Conservation (phyloP, 768 basidiomycete species). For the Collybiopsis luxurians region DNA sequence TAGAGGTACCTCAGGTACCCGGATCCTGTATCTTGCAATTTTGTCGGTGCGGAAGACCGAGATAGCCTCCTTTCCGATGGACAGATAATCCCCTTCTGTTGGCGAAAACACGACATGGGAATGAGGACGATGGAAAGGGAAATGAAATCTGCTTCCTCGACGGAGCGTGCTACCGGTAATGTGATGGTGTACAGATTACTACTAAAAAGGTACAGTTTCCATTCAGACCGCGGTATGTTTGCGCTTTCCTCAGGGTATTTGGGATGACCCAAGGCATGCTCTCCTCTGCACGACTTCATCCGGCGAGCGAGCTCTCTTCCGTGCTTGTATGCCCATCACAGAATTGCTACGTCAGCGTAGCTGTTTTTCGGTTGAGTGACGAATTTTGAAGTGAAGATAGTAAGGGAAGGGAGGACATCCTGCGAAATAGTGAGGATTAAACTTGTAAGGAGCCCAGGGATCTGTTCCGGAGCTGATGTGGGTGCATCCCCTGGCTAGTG, state of each 20-base stretch:
- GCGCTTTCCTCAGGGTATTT: slow-evolving; percentile 11
- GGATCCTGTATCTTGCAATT: too few species aligned
- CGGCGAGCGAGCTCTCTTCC: slow-evolving; percentile 31
- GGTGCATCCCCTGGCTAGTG: background rate
- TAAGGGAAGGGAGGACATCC: background rate
- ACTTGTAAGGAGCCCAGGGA: background rate
- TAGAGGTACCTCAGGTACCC: too few species aligned
- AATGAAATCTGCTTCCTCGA: too few species aligned
- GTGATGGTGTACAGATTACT: too few species aligned
- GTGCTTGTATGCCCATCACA: slow-evolving; percentile 25
- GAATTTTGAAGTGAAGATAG: background rate
- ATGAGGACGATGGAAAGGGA: too few species aligned
- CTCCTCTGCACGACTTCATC: slow-evolving; percentile 25
- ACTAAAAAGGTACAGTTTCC: too few species aligned
- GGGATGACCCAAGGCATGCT: slow-evolving; percentile 15
- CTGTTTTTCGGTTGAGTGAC: slow-evolving; percentile 9
- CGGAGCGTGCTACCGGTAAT: too few species aligned
- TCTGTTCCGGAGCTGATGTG: background rate
- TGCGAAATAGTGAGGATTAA: background rate
- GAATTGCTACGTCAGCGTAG: slow-evolving; percentile 21
- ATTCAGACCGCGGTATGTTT: too few species aligned
- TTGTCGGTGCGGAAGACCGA: too few species aligned
- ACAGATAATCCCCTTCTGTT: too few species aligned
- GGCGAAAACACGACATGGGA: too few species aligned
- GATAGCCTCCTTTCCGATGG: too few species aligned